Evolutionary conservation across 306 rosid genomes (phyloP), one percentile per base, ranked within the genome.

Genomic region (Vigna hirtella): DNA sequence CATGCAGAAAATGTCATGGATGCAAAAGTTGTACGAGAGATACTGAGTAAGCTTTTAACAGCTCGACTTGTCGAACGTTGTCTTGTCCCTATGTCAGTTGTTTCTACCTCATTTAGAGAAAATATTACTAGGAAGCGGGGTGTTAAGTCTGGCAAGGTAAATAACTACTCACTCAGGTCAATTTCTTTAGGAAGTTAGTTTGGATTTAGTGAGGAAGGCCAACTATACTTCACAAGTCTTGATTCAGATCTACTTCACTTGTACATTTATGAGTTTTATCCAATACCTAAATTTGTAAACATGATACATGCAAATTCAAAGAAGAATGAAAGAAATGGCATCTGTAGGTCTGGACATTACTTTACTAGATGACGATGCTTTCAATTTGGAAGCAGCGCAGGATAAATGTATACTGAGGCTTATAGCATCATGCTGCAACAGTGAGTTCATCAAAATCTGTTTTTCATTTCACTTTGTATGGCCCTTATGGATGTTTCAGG

Each of bases 201-300:
- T 85, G 99, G 99, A 47, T 95, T 91, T 79, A 90, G 91, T 75
- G 99, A 95, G 80, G 97, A 90, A 77, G 98, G 99, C 36, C 86
- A 84, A 74, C 76, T 93, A 73, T 88, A 94, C 85, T 89, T 40
- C 15, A 22, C 47, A 24, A 18, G 22, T 74, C 63, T 78, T 48
- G 22, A 70, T 65, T 47, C 82, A 53, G 36, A 32, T 75, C 47
- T 65, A 26, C 59, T 47, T 48, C 48, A 52, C 38, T 13, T 4
- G n/a, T 47, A n/a, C 43, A 17, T 10, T 61, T 2, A 70, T 72
- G 34, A 66, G 4, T 67, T 53, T 68, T 77, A 36, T 77, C 51
- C 65, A 47, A 45, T 47, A 48, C 42, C 70, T 77, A 64, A 77
- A 30, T 38, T 59, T 34, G 30, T 53, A 48, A 82, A 62, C 67